These are phyloP conservation scores for Phyllosticta citrichinensis DNA, from an alignment of 2,329 filamentous ascomycete genomes.

Conservation along the genomic window DNA sequence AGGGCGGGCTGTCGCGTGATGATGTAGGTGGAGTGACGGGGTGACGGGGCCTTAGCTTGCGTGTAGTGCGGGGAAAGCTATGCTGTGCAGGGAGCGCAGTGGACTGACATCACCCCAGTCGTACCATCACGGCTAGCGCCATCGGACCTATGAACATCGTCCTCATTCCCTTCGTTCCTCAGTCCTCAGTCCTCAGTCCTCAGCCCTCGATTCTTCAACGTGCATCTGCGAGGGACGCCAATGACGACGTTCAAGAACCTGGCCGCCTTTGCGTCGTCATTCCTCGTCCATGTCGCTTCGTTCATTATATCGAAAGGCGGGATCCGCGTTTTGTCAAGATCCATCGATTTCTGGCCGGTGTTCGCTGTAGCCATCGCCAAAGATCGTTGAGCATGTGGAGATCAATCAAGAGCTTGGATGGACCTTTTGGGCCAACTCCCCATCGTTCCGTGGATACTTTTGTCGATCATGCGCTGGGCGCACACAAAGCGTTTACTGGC, in stretches of 20 bases:
- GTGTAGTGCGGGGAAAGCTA: not conserved
- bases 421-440: not conserved
- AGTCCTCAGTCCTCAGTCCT: not conserved
- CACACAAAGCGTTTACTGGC: not conserved
- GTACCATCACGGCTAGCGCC: not conserved
- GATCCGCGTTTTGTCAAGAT: not conserved
- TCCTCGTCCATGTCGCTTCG: not conserved
- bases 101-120: not conserved
- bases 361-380: not conserved
- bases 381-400: not conserved
- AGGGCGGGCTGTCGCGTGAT: slow-evolving; percentile 5
- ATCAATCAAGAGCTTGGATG: not conserved
- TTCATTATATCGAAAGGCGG: not conserved
- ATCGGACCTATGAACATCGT: not conserved
- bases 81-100: not conserved
- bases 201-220: not conserved
- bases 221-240: not conserved
- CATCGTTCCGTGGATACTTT: not conserved
- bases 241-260: not conserved
- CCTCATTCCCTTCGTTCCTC: not conserved
- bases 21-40: not conserved
- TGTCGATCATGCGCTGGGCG: not conserved
- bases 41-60: not conserved
- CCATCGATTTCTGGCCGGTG: no score
- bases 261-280: not conserved